Base-by-base conservation (phyloP, 345 rosid genomes). In the Adansonia digitata region DNA sequence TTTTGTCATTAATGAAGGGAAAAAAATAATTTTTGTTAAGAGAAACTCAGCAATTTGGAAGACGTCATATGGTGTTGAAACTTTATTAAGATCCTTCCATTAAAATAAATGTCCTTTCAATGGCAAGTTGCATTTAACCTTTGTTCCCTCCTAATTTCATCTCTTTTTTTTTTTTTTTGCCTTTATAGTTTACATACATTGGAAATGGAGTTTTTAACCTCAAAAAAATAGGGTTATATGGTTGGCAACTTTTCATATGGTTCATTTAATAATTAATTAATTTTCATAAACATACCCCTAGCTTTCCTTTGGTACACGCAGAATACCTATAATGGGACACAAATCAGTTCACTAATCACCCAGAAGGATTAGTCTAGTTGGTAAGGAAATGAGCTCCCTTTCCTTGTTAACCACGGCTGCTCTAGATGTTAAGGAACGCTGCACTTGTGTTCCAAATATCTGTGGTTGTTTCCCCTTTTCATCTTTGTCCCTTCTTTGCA, bases 1-100 rank as follows among this genome's bases (percentile, higher is more conserved):
- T 62, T 72, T 80, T 75, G 52, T 31, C 13, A 43, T 80, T 69
- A 74, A 80, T 79, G 72, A 68, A 82, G 71, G n/a, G n/a, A n/a
- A 75, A 57, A 40, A 69, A 71, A 40, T n/a, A 29, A 27, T 48
- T 63, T 72, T 73, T 67, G 69, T 74, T 62, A 27, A 71, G 26
- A 70, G 64, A 79, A 75, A 62, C 52, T 72, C 69, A 10, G 72
- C 72, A 70, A 77, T 71, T 26, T 71, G 60, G 53, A 69, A 68
- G 69, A 63, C 34, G 53, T 74, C 69, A 27, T 66, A 69, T 61
- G 34, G 57, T 20, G 13, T 5, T 79, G 74, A 77, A 79, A 40
- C 46, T 74, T 57, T 9, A 53, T 63, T 64, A 69, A 67, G 71
- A 43, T 3, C 39, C 31, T n/a, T 3, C 66, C n/a, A 11, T 20